A percentile compares a stretch with the other conserved stretches of the same genome.
These are phyloP conservation scores for Cardamine occulta DNA, from an alignment of 345 rosid species.

Conservation along the genomic window DNA sequence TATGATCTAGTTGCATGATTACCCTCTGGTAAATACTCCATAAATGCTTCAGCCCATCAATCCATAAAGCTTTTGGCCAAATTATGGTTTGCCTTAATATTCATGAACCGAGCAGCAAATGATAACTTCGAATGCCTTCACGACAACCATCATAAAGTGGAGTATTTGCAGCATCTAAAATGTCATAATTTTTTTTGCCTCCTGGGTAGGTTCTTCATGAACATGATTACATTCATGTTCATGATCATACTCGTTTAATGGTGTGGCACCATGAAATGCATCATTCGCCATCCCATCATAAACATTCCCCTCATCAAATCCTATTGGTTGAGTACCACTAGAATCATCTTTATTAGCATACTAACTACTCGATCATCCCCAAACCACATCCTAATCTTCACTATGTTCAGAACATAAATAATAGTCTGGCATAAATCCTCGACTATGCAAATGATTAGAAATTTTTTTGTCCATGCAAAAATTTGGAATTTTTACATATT, in stretches of 20 bases:
- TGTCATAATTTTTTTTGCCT: neutral
- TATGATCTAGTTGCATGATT: neutral
- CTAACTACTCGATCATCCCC: too few species aligned
- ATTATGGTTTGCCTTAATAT: neutral
- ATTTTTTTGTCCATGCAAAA: neutral
- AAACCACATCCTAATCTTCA: neutral
- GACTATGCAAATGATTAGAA: neutral
- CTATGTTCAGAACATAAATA: neutral
- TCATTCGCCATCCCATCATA: neutral
- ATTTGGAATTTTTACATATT: neutral
- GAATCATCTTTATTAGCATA: too few species aligned
- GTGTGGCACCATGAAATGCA: neutral
- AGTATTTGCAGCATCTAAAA: neutral
- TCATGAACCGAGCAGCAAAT: neutral
- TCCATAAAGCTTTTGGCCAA: neutral
- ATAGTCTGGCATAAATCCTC: neutral
- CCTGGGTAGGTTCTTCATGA: neutral
- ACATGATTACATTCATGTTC: neutral
- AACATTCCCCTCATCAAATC: too few species aligned
- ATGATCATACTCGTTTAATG: neutral
- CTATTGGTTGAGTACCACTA: too few species aligned
- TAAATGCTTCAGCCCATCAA: neutral
- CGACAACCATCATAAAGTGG: neutral
- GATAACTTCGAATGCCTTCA: neutral
- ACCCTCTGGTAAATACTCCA: neutral